phyloP scores from a whole-genome alignment of 345 rosid species.

The Eucalyptus dawsonii region DNA sequence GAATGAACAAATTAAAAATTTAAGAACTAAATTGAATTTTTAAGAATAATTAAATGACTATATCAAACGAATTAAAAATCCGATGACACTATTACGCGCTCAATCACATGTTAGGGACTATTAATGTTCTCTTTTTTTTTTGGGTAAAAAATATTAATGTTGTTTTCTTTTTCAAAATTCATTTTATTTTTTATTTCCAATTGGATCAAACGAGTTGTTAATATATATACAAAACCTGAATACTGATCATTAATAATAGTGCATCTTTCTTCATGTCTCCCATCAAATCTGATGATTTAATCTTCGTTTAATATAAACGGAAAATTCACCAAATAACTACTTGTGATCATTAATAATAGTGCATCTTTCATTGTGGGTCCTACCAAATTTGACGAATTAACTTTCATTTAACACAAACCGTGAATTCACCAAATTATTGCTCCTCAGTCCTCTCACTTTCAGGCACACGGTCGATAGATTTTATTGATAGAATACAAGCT shows the following conservation, averaged over 20 bases:
- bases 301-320: no score
- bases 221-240: no score
- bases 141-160: not conserved
- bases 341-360: no score
- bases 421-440: not conserved
- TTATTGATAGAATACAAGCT: not conserved
- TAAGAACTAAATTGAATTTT: not conserved
- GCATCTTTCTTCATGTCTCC: not conserved
- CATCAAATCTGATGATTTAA: no score
- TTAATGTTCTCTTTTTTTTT: not conserved
- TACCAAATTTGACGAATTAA: not conserved
- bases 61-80: accelerated
- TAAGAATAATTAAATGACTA: not conserved
- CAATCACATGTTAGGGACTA: not conserved
- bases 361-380: not conserved
- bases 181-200: accelerated
- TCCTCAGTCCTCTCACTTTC: not conserved
- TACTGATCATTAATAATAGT: not conserved
- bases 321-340: not conserved
- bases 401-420: not conserved
- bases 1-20: not conserved
- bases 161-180: not conserved
- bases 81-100: accelerated
- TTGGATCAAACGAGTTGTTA: not conserved
- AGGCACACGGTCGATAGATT: not conserved